Evolutionary conservation across 805 yeast species (phyloP).

Genomic region (Candida ipomoeae): DNA sequence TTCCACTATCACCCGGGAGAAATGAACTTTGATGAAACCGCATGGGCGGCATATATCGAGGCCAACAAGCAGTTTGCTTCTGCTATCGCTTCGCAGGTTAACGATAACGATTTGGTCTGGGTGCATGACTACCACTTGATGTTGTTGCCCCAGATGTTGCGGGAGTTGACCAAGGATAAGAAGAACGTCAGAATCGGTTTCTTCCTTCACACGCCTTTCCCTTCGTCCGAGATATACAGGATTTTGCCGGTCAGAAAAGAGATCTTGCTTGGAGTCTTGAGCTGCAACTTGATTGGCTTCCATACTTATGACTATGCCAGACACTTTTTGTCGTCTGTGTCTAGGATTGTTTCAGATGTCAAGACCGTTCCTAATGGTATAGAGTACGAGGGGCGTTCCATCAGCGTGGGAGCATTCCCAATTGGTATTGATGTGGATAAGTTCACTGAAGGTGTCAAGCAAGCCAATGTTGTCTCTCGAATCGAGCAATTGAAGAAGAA

Average conservation of each 20-base stretch:
- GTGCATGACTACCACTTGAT: constrained; percentile 96
- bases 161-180: constrained; percentile 49
- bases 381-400: constrained; percentile 67
- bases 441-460: constrained; percentile 72
- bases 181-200: constrained; percentile 78
- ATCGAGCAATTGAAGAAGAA: constrained; percentile 54
- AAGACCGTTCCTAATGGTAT: constrained; percentile 90
- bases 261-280: constrained; percentile 83
- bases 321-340: constrained; percentile 87
- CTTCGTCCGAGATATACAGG: constrained; percentile 92
- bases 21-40: constrained; percentile 94
- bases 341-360: constrained; percentile 67
- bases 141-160: constrained; percentile 86
- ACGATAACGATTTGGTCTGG: constrained; percentile 90
- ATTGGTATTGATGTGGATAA: constrained; percentile 96
- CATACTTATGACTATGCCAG: constrained; percentile 99
- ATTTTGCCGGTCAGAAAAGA: constrained; percentile 94
- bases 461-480: constrained; percentile 59
- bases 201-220: constrained; percentile 96
- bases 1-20: constrained; percentile 99
- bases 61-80: constrained; percentile 83
- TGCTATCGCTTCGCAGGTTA: constrained; percentile 61
- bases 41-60: constrained; percentile 96
- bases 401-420: constrained; percentile 95
- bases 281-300: constrained; percentile 94